phyloP scores from a whole-genome alignment of 2,329 filamentous ascomycete species.

The Pseudocercospora fuligena region DNA sequence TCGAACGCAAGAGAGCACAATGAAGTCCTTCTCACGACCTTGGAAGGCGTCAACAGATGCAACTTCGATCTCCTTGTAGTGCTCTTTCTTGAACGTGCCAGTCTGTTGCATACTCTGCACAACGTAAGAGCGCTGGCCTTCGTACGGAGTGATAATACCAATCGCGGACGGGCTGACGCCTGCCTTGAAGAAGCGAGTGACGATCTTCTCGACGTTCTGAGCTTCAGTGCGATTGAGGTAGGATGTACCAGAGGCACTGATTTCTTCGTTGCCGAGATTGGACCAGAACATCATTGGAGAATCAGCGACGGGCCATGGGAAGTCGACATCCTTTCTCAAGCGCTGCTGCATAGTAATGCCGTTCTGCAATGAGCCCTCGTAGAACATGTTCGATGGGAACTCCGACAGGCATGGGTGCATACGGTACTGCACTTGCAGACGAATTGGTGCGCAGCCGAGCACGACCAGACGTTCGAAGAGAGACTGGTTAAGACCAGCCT shows the following conservation, averaged over 20 bases:
- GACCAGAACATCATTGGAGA: conserved; percentile 99
- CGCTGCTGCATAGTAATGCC: conserved; percentile 90
- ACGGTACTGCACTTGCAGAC: conserved; percentile 95
- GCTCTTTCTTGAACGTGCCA: conserved; percentile 96
- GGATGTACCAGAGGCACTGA: conserved; percentile 94
- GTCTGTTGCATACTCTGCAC: conserved; percentile 99
- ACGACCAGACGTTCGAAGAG: conserved; percentile 95
- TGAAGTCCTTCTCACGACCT: conserved; percentile 98
- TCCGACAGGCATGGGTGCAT: conserved; percentile 98
- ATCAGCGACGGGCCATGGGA: conserved; percentile 93
- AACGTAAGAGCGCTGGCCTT: conserved; percentile 96
- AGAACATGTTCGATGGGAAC: conserved; percentile 99
- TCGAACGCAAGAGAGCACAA: conserved; percentile 94
- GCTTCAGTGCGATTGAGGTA: conserved; percentile 98
- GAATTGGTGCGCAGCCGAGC: conserved; percentile 86
- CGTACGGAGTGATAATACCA: conserved; percentile 97
- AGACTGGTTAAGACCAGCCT: conserved; percentile 97
- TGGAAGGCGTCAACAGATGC: conserved; percentile 99
- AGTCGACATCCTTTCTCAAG: conserved; percentile 90
- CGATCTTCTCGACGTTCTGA: conserved; percentile 96
- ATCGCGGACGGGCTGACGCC: conserved; percentile 93
- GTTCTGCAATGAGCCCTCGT: conserved; percentile 95
- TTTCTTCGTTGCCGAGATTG: conserved; percentile 96
- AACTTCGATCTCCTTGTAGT: conserved; percentile 98
- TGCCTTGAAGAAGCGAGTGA: conserved; percentile 98